Evolutionary conservation across 805 yeast species (phyloP).

Genomic region (Naumovozyma castellii): DNA sequence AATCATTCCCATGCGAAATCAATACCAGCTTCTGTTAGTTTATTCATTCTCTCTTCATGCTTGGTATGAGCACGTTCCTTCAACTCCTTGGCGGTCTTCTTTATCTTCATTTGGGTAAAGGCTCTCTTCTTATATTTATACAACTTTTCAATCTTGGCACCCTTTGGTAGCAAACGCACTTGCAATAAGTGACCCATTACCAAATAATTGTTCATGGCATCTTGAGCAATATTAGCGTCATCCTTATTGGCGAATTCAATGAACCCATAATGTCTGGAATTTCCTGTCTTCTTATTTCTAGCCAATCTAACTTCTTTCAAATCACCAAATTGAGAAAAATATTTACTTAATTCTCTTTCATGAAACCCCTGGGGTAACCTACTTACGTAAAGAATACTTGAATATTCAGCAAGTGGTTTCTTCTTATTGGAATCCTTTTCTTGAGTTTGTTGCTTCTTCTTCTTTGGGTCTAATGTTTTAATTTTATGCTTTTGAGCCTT

Average conservation of each 20-base stretch:
- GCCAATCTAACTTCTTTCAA: constrained; percentile 71
- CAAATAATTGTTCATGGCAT: constrained; percentile 91
- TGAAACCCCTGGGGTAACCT: constrained; percentile 89
- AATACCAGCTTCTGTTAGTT: constrained; percentile 31
- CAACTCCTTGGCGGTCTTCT: constrained; percentile 25
- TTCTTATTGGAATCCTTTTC: constrained; percentile 11
- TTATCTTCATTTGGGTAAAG: constrained; percentile 24
- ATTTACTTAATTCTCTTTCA: constrained; percentile 63
- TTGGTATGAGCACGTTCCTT: constrained; percentile 27
- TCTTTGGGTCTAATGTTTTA: constrained; percentile 23
- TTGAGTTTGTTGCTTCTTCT: constrained; percentile 16
- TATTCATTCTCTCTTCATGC: constrained; percentile 28
- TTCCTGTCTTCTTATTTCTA: constrained; percentile 83
- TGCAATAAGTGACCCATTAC: constrained; percentile 79
- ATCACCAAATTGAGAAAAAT: constrained; percentile 86
- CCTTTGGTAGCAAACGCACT: constrained; percentile 42
- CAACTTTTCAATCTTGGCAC: constrained; percentile 36
- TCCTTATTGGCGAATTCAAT: constrained; percentile 66
- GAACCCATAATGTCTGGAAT: constrained; percentile 85
- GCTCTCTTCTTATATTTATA: constrained; percentile 30
- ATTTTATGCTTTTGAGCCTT: constrained; percentile 25
- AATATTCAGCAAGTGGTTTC: constrained; percentile 23
- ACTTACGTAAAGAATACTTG: constrained; percentile 79
- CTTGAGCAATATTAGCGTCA: constrained; percentile 83
- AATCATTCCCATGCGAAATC: constrained; percentile 30